Base-by-base conservation (phyloP, 202 grass and related monocot genomes). In the Brachypodium distachyon region DNA sequence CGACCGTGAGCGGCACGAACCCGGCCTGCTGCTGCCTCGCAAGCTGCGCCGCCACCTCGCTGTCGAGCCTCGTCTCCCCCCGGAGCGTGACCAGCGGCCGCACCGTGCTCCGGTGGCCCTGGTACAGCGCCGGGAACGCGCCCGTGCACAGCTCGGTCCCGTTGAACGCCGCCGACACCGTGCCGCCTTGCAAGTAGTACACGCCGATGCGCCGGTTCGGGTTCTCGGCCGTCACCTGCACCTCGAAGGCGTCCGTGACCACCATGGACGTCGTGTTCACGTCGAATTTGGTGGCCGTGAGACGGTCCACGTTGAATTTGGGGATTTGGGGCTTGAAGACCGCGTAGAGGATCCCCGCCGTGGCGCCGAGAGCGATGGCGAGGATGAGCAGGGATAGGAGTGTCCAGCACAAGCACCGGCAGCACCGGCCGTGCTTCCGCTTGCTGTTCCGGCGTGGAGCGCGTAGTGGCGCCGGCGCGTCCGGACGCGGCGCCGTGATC, bases 291-390 rank as follows among this genome's bases (percentile, higher is more conserved):
- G 73, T 80, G 3, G 86, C 70, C 2, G 55, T 80, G 28, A 98
- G 84, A 34, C 79, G 44, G 70, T 98, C 83, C 80, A 98, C 89
- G 49, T 67, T 63, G 87, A 92, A 98, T n/a, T 82, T 71, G 2
- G 96, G 89, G 69, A 98, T 92, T 84, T 95, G 95, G 31, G 96
- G 96, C 42, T 67, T 9, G 80, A 98, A 98, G 52, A 88, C 80
- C 7, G 92, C 87, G 89, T 90, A 95, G 22, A 98, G 88, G 69
- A 95, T 90, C 22, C 89, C 91, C 1, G 81, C 84, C 27, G 80
- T 95, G 61, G 89, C 89, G 7, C 80, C 96, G 0, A 98, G 33
- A n/a, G 80, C 65, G 9, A 98, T 29, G 52, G 48, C 71, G 29
- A 95, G 61, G 4, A 72, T 3, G 67, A 88, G 11, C 4, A 89